Percentiles rank a stretch among this genome's conserved stretches.
Conservation (phyloP, 1,284 basidiomycete species). For the Microbotryum intermedium region DNA sequence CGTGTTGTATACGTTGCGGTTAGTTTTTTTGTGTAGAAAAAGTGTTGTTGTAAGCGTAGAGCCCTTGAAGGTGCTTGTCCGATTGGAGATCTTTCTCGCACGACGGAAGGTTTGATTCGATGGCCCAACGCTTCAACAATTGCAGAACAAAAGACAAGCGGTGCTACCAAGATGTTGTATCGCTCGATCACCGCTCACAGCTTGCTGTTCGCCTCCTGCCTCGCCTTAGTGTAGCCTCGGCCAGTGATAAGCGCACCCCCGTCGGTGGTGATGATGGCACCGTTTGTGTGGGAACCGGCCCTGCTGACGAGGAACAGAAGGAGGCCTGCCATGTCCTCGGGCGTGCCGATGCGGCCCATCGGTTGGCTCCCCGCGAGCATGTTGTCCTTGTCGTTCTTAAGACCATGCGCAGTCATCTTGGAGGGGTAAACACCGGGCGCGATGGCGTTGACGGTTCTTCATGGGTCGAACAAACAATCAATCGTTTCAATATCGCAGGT, state of each 20-base stretch:
- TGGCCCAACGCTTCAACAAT: too few relatives aligned
- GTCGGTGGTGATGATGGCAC: constrained; percentile 31
- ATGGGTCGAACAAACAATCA: too few relatives aligned
- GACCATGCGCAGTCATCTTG: constrained; percentile 74
- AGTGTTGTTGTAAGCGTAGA: too few relatives aligned
- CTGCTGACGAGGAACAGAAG: constrained; percentile 38
- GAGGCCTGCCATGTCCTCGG: constrained; percentile 41
- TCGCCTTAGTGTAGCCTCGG: constrained; percentile 12
- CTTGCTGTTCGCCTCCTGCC: too few relatives aligned
- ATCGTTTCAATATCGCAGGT: neutral
- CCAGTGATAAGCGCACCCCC: constrained; percentile 21
- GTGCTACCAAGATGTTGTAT: too few relatives aligned
- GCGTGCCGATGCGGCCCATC: constrained; percentile 36
- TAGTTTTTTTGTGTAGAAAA: too few relatives aligned
- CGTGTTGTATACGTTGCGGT: too few relatives aligned
- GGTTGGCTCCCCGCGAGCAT: constrained; percentile 8
- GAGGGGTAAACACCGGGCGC: constrained; percentile 59
- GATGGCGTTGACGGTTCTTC: constrained; percentile 64
- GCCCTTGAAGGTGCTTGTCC: too few relatives aligned
- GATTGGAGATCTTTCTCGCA: too few relatives aligned
- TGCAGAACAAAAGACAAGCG: too few relatives aligned
- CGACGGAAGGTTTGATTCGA: too few relatives aligned
- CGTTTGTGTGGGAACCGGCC: constrained; percentile 39
- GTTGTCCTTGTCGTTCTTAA: constrained; percentile 53
- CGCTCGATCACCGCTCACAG: too few relatives aligned